Conservation (phyloP, 768 basidiomycete genomes). For the Phanerochaete carnosa region DNA sequence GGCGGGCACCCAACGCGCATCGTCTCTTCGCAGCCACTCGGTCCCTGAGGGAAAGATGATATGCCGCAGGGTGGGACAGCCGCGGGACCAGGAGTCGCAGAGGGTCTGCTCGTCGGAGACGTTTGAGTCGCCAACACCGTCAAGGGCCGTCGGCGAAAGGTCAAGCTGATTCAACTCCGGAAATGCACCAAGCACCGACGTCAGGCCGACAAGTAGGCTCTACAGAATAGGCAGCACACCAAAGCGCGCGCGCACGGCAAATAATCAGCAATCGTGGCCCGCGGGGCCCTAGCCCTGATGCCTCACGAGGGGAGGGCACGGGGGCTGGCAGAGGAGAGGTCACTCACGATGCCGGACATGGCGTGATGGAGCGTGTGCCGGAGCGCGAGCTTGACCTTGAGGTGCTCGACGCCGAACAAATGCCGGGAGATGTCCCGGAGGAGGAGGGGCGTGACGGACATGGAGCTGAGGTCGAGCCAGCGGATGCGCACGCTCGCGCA, state of each 20-base stretch:
- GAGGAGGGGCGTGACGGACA: slow-evolving; percentile 54
- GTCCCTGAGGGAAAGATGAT: slow-evolving; percentile 55
- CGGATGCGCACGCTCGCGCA: slow-evolving; percentile 45
- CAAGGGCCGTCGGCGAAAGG: slow-evolving; percentile 55
- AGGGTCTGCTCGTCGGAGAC: slow-evolving; percentile 47
- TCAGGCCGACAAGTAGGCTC: slow-evolving; percentile 57
- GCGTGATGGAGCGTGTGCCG: slow-evolving; percentile 65
- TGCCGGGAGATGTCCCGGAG: slow-evolving; percentile 53
- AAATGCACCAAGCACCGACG: slow-evolving; percentile 54
- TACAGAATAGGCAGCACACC: slow-evolving; percentile 27
- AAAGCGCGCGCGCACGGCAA: slow-evolving; percentile 1
- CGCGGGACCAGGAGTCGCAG: slow-evolving; percentile 51
- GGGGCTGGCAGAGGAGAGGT: not conserved
- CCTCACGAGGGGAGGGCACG: not conserved
- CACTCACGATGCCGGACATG: slow-evolving; percentile 62
- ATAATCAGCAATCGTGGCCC: not conserved
- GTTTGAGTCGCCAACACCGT: slow-evolving; percentile 37
- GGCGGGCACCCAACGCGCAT: slow-evolving; percentile 31
- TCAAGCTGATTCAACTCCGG: slow-evolving; percentile 49
- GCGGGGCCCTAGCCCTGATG: not conserved
- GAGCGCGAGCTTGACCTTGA: slow-evolving; percentile 56
- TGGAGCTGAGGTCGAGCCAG: slow-evolving; percentile 55
- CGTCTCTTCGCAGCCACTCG: slow-evolving; percentile 43
- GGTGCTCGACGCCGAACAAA: slow-evolving; percentile 45
- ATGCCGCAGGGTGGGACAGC: slow-evolving; percentile 49